Percentiles rank a stretch among this genome's conserved stretches.
Evolutionary conservation across 2,329 filamentous ascomycete genomes (phyloP).

Genomic region (Aureobasidium zeae): DNA sequence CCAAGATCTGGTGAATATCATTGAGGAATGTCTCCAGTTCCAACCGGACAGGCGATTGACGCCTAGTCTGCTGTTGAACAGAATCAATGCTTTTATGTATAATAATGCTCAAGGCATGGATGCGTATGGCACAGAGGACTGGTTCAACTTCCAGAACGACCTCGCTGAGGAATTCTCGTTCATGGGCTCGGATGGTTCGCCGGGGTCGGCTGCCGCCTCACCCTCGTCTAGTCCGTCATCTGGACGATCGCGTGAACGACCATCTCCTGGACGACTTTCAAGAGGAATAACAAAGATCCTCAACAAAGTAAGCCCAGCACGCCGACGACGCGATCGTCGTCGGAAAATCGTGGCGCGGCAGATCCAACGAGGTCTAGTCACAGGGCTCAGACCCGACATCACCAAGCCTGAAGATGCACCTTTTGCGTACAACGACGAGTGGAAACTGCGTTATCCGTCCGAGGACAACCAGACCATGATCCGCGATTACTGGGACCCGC

Average conservation of each 20-base stretch:
- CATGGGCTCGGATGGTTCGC: not conserved
- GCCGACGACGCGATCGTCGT: not conserved
- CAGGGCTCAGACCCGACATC: not conserved
- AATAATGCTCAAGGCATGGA: not conserved
- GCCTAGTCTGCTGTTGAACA: not conserved
- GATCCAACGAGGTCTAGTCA: not conserved
- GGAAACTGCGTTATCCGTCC: constrained; percentile 2
- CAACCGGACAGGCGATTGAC: not conserved
- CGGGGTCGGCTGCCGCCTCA: too few species aligned
- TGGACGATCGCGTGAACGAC: too few species aligned
- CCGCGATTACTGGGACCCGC: not conserved
- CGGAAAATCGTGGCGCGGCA: not conserved
- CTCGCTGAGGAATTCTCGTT: not conserved
- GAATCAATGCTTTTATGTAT: not conserved
- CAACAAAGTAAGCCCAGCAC: too few species aligned
- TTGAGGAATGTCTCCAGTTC: not conserved
- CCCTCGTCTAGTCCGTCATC: too few species aligned
- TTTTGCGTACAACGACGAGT: not conserved
- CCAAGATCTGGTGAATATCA: not conserved
- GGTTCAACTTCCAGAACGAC: not conserved
- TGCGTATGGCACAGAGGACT: not conserved
- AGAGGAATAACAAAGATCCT: not conserved
- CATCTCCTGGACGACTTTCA: not conserved
- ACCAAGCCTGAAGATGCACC: not conserved
- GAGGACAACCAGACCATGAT: not conserved